Conservation (phyloP, 257 asterid genomes). For the Nemophila menziesii region DNA sequence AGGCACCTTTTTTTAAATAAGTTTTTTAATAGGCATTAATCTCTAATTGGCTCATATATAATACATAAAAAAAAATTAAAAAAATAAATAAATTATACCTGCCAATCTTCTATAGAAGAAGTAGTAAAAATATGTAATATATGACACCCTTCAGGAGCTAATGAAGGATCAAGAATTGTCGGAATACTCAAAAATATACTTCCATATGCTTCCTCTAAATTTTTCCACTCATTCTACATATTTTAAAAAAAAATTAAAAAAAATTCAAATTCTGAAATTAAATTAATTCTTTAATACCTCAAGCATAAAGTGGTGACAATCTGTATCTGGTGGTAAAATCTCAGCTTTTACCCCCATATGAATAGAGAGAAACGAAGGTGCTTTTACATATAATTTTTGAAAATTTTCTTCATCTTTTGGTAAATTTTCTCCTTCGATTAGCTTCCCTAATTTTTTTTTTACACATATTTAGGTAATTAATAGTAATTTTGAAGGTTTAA, state of each 20-base stretch:
- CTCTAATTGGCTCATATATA: too few species aligned
- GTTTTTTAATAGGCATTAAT: too few species aligned
- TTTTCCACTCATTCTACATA: conserved; percentile 68
- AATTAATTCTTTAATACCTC: conserved; percentile 47
- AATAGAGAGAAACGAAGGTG: conserved; percentile 95
- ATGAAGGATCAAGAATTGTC: conserved; percentile 73
- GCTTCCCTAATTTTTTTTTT: conserved; percentile 85
- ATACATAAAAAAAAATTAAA: background rate
- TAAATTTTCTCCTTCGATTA: conserved; percentile 56
- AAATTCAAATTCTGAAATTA: background rate
- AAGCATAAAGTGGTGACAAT: conserved; percentile 88
- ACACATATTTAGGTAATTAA: background rate
- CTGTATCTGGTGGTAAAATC: conserved; percentile 74
- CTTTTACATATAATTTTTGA: conserved; percentile 81
- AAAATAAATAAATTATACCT: conserved; percentile 38
- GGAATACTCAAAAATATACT: conserved; percentile 98
- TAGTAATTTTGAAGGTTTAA: conserved; percentile 6
- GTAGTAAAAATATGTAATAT: conserved; percentile 92
- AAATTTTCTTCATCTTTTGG: conserved; percentile 88
- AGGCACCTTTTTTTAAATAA: too few species aligned
- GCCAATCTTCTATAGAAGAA: conserved; percentile 89
- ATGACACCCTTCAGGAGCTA: conserved; percentile 94
- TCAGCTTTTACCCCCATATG: conserved; percentile 89
- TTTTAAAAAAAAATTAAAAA: conserved; percentile 4
- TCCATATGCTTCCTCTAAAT: conserved; percentile 71